phyloP scores from a whole-genome alignment of 345 rosid species.

The Populus davidiana region DNA sequence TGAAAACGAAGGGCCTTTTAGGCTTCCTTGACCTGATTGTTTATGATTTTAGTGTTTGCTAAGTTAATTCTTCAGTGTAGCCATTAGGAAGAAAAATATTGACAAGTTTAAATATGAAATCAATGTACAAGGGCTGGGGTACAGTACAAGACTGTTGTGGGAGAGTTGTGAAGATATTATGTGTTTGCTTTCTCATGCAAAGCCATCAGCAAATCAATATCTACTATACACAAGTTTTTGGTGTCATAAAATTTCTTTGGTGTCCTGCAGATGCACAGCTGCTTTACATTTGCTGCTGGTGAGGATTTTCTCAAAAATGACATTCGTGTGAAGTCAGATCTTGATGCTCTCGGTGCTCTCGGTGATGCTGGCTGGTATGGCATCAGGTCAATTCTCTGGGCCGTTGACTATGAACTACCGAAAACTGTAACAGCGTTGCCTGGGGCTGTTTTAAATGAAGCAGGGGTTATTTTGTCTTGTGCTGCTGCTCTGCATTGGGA shows the following conservation, averaged over 20 bases:
- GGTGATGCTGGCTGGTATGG: conserved; percentile 95
- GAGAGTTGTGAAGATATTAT: too few species aligned
- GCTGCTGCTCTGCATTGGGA: conserved; percentile 72
- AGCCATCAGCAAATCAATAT: too few species aligned
- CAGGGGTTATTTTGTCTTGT: conserved; percentile 62
- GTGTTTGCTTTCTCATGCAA: too few species aligned
- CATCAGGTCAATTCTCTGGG: conserved; percentile 54
- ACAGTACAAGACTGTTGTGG: too few species aligned
- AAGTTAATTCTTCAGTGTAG: too few species aligned
- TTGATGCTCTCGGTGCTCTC: conserved; percentile 76
- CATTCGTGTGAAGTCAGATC: conserved; percentile 81
- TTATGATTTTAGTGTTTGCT: too few species aligned
- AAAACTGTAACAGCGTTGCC: conserved; percentile 50
- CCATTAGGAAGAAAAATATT: too few species aligned
- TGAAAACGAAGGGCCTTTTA: too few species aligned
- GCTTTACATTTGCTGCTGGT: conserved; percentile 51
- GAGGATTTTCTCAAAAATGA: conserved; percentile 56
- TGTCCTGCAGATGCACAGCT: conserved; percentile 49
- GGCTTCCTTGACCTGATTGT: too few species aligned
- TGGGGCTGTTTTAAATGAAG: conserved; percentile 49
- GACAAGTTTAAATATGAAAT: too few species aligned
- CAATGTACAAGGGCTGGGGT: too few species aligned
- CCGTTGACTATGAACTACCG: conserved; percentile 59
- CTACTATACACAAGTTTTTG: background rate
- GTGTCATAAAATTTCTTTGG: background rate